Conservation (phyloP, 2,329 filamentous ascomycete species). For the Phyllosticta paracitricarpa region DNA sequence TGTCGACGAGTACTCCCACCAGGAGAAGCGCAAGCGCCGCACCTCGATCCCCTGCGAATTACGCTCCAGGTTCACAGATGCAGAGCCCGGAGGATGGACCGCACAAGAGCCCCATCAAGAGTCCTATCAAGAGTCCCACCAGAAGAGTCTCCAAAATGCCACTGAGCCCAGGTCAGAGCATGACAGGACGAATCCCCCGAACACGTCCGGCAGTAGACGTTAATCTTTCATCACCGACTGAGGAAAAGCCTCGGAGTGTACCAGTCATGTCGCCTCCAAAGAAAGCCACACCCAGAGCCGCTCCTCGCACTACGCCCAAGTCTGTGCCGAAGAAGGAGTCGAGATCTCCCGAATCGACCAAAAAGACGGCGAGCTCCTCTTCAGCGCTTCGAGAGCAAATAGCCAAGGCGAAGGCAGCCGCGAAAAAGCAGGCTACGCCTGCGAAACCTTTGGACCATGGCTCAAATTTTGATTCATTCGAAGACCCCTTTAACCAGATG, state of each 20-base stretch:
- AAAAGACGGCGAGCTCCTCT: constrained; percentile 58
- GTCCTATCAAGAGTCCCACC: constrained; percentile 2
- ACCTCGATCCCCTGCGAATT: constrained; percentile 12
- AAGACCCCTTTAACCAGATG: constrained; percentile 63
- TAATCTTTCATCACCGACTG: not conserved
- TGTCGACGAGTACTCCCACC: constrained; percentile 26
- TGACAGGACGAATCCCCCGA: constrained; percentile 21
- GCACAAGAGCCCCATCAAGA: not conserved
- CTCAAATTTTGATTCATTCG: constrained; percentile 45
- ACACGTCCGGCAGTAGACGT: constrained; percentile 25
- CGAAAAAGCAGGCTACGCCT: constrained; percentile 2
- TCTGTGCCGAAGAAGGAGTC: not conserved
- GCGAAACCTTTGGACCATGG: constrained; percentile 16
- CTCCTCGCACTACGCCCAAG: not conserved
- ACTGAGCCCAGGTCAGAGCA: constrained; percentile 26
- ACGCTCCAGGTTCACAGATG: not conserved
- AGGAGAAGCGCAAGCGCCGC: constrained; percentile 27
- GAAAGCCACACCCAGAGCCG: not conserved
- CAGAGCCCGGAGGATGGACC: not conserved
- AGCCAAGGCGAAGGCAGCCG: constrained; percentile 73
- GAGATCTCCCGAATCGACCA: constrained; percentile 15
- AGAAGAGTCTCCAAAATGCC: constrained; percentile 17
- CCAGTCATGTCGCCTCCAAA: not conserved
- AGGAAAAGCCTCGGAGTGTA: not conserved
- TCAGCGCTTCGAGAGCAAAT: constrained; percentile 79